phyloP scores from a whole-genome alignment of 345 rosid genomes.

The Passiflora organensis region DNA sequence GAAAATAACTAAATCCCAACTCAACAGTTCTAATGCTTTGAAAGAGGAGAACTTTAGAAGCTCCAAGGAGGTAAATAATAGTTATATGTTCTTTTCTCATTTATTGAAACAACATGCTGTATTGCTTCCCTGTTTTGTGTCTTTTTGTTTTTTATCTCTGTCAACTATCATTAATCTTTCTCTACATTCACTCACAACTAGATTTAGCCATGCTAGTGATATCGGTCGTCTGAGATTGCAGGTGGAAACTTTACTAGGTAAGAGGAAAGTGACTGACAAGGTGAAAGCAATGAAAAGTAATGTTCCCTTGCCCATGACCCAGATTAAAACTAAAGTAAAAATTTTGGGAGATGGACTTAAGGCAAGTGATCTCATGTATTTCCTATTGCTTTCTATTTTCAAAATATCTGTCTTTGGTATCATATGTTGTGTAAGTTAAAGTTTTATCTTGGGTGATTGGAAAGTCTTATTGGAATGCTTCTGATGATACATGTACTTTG shows the following conservation, averaged over 20 bases:
- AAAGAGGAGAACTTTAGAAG: constrained; percentile 45
- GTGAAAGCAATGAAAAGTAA: constrained; percentile 49
- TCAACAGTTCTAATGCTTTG: constrained; percentile 31
- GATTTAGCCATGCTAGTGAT: background rate
- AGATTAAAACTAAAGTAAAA: constrained; percentile 50
- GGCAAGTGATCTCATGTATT: constrained; percentile 35
- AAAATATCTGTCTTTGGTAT: too few species aligned
- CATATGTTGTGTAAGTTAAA: too few species aligned
- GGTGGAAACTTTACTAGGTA: constrained; percentile 50
- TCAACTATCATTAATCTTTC: background rate
- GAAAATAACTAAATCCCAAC: constrained; percentile 47
- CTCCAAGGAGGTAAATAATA: constrained; percentile 46
- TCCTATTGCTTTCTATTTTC: background rate
- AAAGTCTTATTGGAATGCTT: too few species aligned
- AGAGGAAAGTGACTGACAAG: constrained; percentile 44
- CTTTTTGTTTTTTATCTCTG: background rate
- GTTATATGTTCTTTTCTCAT: background rate
- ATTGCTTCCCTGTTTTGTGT: background rate
- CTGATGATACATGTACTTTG: too few species aligned
- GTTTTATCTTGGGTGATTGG: too few species aligned
- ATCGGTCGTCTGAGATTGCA: constrained; percentile 31
- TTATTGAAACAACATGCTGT: background rate
- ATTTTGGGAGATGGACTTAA: constrained; percentile 70
- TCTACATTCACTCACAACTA: constrained; percentile 1
- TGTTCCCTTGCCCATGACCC: constrained; percentile 26